A percentile compares a stretch with the other conserved stretches of the same genome.
phyloP scores from a whole-genome alignment of 1,284 basidiomycete species.

The Tilletia horrida region DNA sequence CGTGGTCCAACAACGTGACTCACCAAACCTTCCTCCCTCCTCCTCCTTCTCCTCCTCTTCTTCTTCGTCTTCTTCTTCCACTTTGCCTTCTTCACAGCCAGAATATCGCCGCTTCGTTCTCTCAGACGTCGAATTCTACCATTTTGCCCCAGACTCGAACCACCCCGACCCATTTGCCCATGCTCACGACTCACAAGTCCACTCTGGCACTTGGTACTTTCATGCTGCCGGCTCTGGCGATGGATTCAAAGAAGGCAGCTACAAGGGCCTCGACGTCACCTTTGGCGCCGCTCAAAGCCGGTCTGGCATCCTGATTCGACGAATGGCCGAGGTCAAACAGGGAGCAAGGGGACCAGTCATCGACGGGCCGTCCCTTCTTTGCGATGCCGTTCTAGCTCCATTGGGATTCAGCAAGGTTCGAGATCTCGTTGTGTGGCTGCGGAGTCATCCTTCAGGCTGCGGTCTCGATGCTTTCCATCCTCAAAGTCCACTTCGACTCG shows the following conservation, averaged over 20 bases:
- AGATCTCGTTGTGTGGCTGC: conserved; percentile 2
- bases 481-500: conserved; percentile 1
- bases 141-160: not conserved
- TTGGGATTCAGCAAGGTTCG: conserved; percentile 7
- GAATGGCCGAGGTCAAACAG: not conserved
- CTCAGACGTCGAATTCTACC: conserved; percentile 16
- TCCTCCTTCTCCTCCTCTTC: not conserved
- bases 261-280: conserved; percentile 6
- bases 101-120: not conserved
- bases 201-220: conserved; percentile 12
- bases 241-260: conserved; percentile 13
- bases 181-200: not conserved
- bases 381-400: not conserved
- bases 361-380: not conserved
- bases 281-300: not conserved
- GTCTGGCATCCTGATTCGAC: conserved; percentile 11
- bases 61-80: not conserved
- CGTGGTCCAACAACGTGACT: not conserved
- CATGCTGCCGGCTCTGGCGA: not conserved
- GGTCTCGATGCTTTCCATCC: conserved; percentile 4
- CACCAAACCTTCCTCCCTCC: not conserved
- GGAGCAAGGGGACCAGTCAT: not conserved
- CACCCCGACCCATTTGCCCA: conserved; percentile 14
- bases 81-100: conserved; percentile 5
- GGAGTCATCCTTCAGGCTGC: conserved; percentile 6